Evolutionary conservation across 345 rosid genomes (phyloP), one percentile per base, ranked within the genome.

Genomic region (Trapa bicornis): DNA sequence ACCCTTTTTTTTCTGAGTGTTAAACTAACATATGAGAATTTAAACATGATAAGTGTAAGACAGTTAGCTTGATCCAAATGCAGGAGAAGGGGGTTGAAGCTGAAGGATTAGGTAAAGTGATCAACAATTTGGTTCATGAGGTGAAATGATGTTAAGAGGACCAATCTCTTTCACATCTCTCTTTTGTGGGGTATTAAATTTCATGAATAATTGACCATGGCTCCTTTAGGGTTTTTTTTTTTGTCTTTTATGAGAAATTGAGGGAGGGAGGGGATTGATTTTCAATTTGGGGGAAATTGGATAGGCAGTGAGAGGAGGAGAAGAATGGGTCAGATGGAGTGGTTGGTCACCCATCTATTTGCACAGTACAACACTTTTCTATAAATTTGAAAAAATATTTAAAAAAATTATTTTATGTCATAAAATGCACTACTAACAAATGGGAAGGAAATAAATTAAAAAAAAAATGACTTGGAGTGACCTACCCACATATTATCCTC

Each of bases 291-390:
- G 35, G 35, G 60, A 6, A 57, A 70, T 70, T 60, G 78, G 87
- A 85, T 88, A 82, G 88, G 89, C 75, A 22, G 72, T 68, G 91
- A 78, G 85, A 80, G 92, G 92, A 81, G 77, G 89, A 82, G 92
- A 85, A 70, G 60, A 50, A 3, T 17, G 66, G 47, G 73, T 41
- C 17, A 56, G 74, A 57, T 56, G 72, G 68, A 64, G 80, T 75
- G 86, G 84, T 84, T 74, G 87, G 85, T 74, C 74, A 61, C 75
- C 74, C 41, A 70, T 82, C 80, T 45, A 2, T 67, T 68, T 33
- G 38, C 14, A 58, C 60, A 32, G 36, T 38, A 3, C 58, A 36
- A 60, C 33, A 50, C 29, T 9, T 22, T 57, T 57, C 10, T 57
- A 57, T 3, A 57, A 33, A 10, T 10, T 33, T 2, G 8, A 54